Conservation (phyloP, 2,329 filamentous ascomycete genomes). For the Xylogone sp. region DNA sequence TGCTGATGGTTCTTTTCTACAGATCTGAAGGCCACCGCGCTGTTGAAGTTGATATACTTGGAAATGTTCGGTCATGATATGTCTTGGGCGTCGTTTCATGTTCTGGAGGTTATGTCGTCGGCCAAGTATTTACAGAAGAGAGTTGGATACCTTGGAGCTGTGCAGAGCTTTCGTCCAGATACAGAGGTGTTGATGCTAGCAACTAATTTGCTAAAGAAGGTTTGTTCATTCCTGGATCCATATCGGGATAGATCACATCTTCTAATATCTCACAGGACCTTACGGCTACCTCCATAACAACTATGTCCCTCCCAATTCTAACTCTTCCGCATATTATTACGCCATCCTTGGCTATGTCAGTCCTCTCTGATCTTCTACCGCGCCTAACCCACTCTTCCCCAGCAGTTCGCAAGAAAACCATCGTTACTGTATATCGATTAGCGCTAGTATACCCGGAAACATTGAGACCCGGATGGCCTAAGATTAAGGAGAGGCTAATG, state of each 20-base stretch:
- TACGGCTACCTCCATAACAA: constrained; percentile 65
- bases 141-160: constrained; percentile 89
- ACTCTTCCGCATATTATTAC: constrained; percentile 95
- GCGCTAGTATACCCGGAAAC: constrained; percentile 97
- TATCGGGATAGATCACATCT: constrained; percentile 1
- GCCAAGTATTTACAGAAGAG: constrained; percentile 92
- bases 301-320: constrained; percentile 79
- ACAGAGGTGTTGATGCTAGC: constrained; percentile 97
- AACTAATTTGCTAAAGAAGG: constrained; percentile 95
- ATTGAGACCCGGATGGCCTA: constrained; percentile 88
- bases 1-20: constrained; percentile 11
- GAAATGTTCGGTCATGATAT: constrained; percentile 99
- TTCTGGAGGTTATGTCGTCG: constrained; percentile 98
- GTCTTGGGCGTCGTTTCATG: constrained; percentile 98
- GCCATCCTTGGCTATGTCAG: constrained; percentile 83
- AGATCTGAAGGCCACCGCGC: constrained; percentile 94
- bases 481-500: constrained; percentile 91
- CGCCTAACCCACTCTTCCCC: constrained; percentile 83
- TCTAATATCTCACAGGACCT: constrained; percentile 55
- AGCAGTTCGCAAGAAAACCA: constrained; percentile 88
- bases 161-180: constrained; percentile 92
- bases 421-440: constrained; percentile 89
- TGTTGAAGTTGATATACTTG: constrained; percentile 93
- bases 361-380: constrained; percentile 81
- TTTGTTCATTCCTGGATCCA: constrained; percentile 25